Base-by-base conservation (phyloP, 768 basidiomycete genomes). In the Tulasnella sp. region DNA sequence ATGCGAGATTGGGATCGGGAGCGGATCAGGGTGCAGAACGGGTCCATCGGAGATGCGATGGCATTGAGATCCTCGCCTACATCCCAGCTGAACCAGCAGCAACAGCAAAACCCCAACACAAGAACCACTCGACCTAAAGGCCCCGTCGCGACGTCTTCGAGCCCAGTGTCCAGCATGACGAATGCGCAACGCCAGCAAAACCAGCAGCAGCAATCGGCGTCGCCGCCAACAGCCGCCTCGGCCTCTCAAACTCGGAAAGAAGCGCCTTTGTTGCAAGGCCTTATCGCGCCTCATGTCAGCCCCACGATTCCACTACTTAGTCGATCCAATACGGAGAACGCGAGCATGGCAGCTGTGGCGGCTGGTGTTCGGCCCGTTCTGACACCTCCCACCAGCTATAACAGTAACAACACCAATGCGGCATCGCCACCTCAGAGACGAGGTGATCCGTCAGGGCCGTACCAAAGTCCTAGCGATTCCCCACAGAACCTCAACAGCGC, bases 311-410 rank as follows among this genome's bases (percentile, higher is more conserved):
- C 58, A 9, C 30, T 59, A 15, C 48, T 59, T 29, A 24, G 29
- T 29, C 47, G 58, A 51, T 27, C 47, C 29, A 49, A 50, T 24
- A 59, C 58, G 19, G 58, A 59, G 42, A 56, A 56, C 42, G 45
- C 58, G 27, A 38, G 45, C 26, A 29, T 42, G 8, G 24, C 58
- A 10, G 47, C 58, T 49, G 58, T 43, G 30, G 50, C 50, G 30
- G 50, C 58, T n/a, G 47, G 48, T 24, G 58, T 51, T 8, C 58
- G 58, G n/a, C 58, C 58, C 21, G 23, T 59, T 13, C 23, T 29
- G 29, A 48, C 45, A 29, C 29, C 58, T 21, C 58, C 58, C 15
- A 38, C 30, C 45, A 50, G 5, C 21, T 49, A 59, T 32, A 15
- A 17, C 21, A 32, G 47, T 13, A 26, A 41, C 48, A 43, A 50